Evolutionary conservation across 257 asterid genomes (phyloP), one percentile per base, ranked within the genome.

Genomic region (Echium plantagineum): DNA sequence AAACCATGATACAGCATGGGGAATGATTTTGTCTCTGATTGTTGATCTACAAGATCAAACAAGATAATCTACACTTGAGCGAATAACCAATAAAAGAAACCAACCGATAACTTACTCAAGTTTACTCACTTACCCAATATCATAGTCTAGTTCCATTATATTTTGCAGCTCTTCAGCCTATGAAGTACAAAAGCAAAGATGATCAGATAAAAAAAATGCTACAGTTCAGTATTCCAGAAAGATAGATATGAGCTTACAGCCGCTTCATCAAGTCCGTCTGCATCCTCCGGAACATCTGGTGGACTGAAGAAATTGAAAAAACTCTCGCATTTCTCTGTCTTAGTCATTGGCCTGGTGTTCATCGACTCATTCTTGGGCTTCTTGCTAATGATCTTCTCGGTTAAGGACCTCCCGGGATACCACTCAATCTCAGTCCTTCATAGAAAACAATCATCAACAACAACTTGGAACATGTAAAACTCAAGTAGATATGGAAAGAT

Each of bases 231-330:
- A 4, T 21, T 48, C 16, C 58, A 42, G 66, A 53, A 38, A 60
- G 16, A 65, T 54, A 24, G 57, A n/a, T 21, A 17, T 28, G 59
- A 46, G 26, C 90, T 78, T 80, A 85, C 95, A 59, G 78, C 94
- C 69, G 87, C 94, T 70, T 87, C 94, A 63, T 90, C 96, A 15
- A 90, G 74, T 47, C 85, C 95, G 9, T 81, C 95, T 48, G 75
- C 91, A 55, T 83, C 91, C 28, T 87, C 94, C 0, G 93, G 95
- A 53, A 87, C 91, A 55, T 83, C 80, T 12, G 96, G 96, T 58
- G 98, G 98, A 72, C 83, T 80, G 64, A 90, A 90, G 82, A 90
- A 90, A 74, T 87, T 89, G 74, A 90, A 90, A 73, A 90, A 90
- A 59, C 95, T 90, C 56, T 83, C 96, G 64, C 96, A 87, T 12